These are phyloP conservation scores for Phytophthora capsici DNA, from an alignment of 352 stramenopile genomes.

Conservation along the genomic window DNA sequence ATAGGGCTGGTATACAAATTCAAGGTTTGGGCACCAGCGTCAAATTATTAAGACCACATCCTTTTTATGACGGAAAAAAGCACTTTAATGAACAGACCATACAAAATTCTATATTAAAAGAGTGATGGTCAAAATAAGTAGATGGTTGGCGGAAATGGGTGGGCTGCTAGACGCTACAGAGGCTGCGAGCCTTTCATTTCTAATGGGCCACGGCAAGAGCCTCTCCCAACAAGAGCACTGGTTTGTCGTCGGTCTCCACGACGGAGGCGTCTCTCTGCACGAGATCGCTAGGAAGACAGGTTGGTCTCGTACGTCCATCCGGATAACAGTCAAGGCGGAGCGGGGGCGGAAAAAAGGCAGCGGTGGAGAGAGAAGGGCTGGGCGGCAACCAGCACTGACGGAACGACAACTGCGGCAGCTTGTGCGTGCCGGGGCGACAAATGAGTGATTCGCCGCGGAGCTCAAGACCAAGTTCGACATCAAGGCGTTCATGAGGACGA, in stretches of 20 bases:
- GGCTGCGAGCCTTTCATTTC: conserved; percentile 3
- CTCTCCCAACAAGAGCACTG: conserved; percentile 4
- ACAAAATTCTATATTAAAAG: too few relatives aligned
- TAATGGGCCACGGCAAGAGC: neutral
- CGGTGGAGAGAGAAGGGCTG: neutral
- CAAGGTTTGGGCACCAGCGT: too few relatives aligned
- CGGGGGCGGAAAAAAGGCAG: neutral
- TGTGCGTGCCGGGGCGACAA: neutral
- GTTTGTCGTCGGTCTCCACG: conserved; percentile 1
- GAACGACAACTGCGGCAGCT: neutral
- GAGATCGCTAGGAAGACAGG: conserved; percentile 5
- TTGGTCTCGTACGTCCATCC: neutral
- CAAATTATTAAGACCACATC: too few relatives aligned
- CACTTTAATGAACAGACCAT: too few relatives aligned
- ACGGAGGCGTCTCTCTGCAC: neutral
- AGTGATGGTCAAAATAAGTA: too few relatives aligned
- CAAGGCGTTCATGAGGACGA: neutral
- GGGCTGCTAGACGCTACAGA: too few relatives aligned
- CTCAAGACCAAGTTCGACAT: neutral
- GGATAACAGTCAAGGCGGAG: conserved; percentile 3
- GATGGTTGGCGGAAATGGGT: too few relatives aligned
- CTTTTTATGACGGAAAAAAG: too few relatives aligned
- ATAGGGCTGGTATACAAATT: too few relatives aligned
- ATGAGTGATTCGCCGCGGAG: neutral
- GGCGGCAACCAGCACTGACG: conserved; percentile 2